Evolutionary conservation across 495 filamentous ascomycete genomes (phyloP), one percentile per base, ranked within the genome.

Genomic region (Delitschia confertaspora): DNA sequence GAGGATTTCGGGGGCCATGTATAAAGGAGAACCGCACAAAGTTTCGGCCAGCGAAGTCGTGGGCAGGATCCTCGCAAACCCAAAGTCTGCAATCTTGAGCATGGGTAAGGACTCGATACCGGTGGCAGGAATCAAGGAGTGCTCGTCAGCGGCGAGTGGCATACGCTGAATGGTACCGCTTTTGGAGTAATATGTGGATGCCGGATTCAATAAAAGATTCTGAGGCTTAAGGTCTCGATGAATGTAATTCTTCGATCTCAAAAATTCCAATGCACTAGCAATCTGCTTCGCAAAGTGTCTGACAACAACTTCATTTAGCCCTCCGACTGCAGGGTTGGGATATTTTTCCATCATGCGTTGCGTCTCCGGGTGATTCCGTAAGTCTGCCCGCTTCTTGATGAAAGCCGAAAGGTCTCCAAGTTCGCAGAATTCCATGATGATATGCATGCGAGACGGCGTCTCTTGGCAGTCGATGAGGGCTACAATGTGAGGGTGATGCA

Each of bases 371-470:
- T 94, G 80, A 8, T 76, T 75, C 17, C 66, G 72, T 6, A 95
- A 71, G 33, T 74, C 82, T 33, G 89, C 82, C 35, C 91, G 76
- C 60, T 87, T 88, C 69, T 88, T 94, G 68, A 96, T 94, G 64
- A 98, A 95, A 8, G 85, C 65, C 6, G 89, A 91, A 40, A 98
- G 63, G 57, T 98, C 91, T 20, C 91, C 88, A 23, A 98, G 69
- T 56, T 93, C 84, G 65, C 91, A 98, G 65, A 88, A 96, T 61
- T 98, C 93, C 93, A 96, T 98, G 34, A 96, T 82, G 14, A 98
- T 73, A 65, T 98, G 88, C 62, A 96, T 95, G 45, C 94, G 85
- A 14, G 80, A 78, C 4, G 73, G 65, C 3, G 84, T 79, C 60
- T 96, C 89, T 61, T 84, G 73, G 67, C 87, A 95, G 60, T 93